A percentile compares a stretch with the other conserved stretches of the same genome.
Evolutionary conservation across 225 moss, liverwort and hornwort genomes (phyloP).

Genomic region (Pseudoscleropodium purum): DNA sequence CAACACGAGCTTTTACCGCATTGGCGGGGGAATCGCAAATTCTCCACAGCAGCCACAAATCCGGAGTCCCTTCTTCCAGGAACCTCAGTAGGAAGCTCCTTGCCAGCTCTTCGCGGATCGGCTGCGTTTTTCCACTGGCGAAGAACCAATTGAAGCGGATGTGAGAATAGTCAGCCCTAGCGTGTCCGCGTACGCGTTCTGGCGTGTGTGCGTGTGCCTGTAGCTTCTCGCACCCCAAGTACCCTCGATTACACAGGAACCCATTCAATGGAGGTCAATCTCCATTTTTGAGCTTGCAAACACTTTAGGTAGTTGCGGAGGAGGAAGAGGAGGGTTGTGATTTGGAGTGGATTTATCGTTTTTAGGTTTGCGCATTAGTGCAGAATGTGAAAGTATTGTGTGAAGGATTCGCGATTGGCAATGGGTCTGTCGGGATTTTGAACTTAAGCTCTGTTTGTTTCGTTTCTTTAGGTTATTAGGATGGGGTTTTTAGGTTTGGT

Average conservation of each 20-base stretch:
- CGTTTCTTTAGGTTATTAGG: background rate
- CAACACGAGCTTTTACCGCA: background rate
- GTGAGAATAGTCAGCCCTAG: background rate
- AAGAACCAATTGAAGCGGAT: background rate
- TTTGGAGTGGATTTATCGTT: background rate
- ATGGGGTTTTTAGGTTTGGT: background rate
- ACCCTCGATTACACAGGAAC: too few relatives aligned
- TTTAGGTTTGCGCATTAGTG: background rate
- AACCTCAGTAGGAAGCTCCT: background rate
- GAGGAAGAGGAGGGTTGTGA: too few relatives aligned
- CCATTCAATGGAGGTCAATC: background rate
- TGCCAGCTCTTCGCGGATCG: background rate
- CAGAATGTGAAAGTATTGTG: background rate
- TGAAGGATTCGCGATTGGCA: background rate
- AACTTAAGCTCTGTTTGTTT: background rate
- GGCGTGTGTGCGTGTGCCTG: background rate
- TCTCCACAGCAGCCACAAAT: background rate
- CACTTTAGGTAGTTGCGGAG: background rate
- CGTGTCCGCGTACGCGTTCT: background rate
- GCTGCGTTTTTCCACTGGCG: background rate
- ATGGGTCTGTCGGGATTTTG: background rate
- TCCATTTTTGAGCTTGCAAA: background rate
- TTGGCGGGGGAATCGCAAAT: background rate
- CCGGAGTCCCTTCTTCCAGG: background rate
- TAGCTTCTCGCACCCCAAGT: background rate